Evolutionary conservation across 208 protist genomes (phyloP).

Genomic region (Crithidia brevicula): DNA sequence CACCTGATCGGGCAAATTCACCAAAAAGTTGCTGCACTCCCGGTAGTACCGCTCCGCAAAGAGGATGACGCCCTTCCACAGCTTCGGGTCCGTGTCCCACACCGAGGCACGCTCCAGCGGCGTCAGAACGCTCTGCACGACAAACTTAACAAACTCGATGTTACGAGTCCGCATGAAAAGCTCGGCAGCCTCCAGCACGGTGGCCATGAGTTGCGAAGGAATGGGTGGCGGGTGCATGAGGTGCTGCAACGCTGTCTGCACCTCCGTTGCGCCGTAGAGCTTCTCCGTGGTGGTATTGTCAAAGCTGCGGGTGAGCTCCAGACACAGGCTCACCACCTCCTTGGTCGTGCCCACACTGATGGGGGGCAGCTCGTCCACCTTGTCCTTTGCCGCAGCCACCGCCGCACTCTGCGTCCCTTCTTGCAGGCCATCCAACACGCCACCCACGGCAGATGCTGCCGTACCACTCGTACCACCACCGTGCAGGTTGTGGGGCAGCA

Average conservation of each 20-base stretch:
- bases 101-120: slow-evolving; percentile 57
- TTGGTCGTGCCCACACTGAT: slow-evolving; percentile 64
- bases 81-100: slow-evolving; percentile 65
- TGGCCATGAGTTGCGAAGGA: slow-evolving; percentile 83
- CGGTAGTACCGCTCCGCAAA: slow-evolving; percentile 77
- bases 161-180: slow-evolving; percentile 36
- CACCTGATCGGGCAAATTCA: slow-evolving; percentile 77
- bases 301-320: slow-evolving; percentile 66
- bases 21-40: slow-evolving; percentile 75
- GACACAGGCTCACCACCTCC: slow-evolving; percentile 62
- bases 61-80: slow-evolving; percentile 75
- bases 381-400: neutral
- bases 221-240: slow-evolving; percentile 59
- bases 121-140: slow-evolving; percentile 56
- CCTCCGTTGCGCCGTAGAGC: slow-evolving; percentile 62
- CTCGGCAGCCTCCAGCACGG: slow-evolving; percentile 54
- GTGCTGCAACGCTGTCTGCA: slow-evolving; percentile 51
- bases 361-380: slow-evolving; percentile 31
- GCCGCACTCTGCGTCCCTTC: neutral
- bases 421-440: slow-evolving; percentile 28
- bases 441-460: neutral
- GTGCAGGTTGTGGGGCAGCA: slow-evolving; percentile 8
- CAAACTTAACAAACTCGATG: slow-evolving; percentile 55
- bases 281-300: slow-evolving; percentile 45
- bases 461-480: neutral